Conservation (phyloP, 164 flowering plant species). For the Litsea cubeba region DNA sequence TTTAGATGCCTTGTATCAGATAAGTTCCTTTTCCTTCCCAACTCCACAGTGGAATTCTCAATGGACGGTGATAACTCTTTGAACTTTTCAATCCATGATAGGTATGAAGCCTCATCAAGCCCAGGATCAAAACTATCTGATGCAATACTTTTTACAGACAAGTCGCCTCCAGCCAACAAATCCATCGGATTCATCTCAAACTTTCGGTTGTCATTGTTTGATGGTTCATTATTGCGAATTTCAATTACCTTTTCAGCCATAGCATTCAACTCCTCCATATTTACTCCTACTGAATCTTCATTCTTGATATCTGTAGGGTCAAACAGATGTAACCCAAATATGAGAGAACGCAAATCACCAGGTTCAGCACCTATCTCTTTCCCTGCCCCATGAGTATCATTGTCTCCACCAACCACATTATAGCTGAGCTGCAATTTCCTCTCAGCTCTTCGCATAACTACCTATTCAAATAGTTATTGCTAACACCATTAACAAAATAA, state of each 20-base stretch:
- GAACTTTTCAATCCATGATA: conserved; percentile 81
- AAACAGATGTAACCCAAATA: conserved; percentile 73
- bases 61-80: conserved; percentile 43
- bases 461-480: conserved; percentile 27
- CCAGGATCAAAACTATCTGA: conserved; percentile 36
- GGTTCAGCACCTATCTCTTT: conserved; percentile 42
- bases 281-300: conserved; percentile 34
- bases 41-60: conserved; percentile 25
- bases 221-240: conserved; percentile 38
- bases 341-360: conserved; percentile 65
- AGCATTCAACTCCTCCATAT: conserved; percentile 35
- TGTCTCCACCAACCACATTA: conserved; percentile 49
- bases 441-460: conserved; percentile 79
- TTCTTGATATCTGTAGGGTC: conserved; percentile 43
- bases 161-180: conserved; percentile 25
- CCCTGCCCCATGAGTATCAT: conserved; percentile 30
- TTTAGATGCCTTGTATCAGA: conserved; percentile 41
- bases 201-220: conserved; percentile 39
- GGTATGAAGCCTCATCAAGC: conserved; percentile 78
- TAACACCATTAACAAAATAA: too few species aligned
- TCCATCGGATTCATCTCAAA: conserved; percentile 47
- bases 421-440: conserved; percentile 78
- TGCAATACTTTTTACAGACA: conserved; percentile 18
- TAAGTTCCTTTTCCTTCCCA: conserved; percentile 33
- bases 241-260: conserved; percentile 62